A percentile compares a stretch with the other conserved stretches of the same genome.
phyloP scores from a whole-genome alignment of 192 early-diverging fungal genomes.

The Coemansia interrupta region DNA sequence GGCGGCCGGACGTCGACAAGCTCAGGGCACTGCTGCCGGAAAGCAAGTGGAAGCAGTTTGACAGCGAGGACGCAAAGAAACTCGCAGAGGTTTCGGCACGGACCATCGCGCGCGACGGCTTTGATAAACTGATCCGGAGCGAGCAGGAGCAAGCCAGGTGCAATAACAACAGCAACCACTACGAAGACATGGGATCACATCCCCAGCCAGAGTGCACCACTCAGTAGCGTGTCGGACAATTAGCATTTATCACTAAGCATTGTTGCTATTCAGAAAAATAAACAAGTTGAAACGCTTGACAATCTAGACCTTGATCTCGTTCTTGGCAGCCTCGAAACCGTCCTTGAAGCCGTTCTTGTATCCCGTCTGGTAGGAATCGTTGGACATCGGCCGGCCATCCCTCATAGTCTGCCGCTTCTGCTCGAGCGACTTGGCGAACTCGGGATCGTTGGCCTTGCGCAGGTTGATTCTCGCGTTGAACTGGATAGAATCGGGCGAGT shows the following conservation, averaged over 20 bases:
- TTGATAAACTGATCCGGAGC: neutral
- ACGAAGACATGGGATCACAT: too few relatives aligned
- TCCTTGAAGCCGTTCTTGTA: constrained; percentile 40
- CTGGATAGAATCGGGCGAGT: constrained; percentile 42
- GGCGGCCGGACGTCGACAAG: constrained; percentile 25
- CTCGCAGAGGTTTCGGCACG: neutral
- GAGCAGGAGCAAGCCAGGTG: neutral
- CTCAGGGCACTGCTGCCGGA: constrained; percentile 17
- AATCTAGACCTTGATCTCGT: neutral
- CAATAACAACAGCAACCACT: too few relatives aligned
- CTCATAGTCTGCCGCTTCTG: neutral
- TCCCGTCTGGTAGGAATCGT: constrained; percentile 19
- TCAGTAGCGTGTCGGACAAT: neutral
- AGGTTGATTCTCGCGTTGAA: constrained; percentile 24
- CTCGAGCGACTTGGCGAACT: constrained; percentile 1
- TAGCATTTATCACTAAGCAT: too few relatives aligned
- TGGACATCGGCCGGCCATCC: neutral
- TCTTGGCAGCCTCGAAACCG: constrained; percentile 17
- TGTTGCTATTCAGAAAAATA: constrained; percentile 2
- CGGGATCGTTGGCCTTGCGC: constrained; percentile 21
- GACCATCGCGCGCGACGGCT: neutral
- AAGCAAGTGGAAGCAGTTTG: constrained; percentile 7
- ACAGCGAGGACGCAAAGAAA: neutral
- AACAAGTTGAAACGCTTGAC: neutral
- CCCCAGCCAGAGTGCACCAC: too few relatives aligned